These are phyloP conservation scores for Bipolaris zeicola DNA, from an alignment of 2,329 filamentous ascomycete genomes.

Conservation along the genomic window DNA sequence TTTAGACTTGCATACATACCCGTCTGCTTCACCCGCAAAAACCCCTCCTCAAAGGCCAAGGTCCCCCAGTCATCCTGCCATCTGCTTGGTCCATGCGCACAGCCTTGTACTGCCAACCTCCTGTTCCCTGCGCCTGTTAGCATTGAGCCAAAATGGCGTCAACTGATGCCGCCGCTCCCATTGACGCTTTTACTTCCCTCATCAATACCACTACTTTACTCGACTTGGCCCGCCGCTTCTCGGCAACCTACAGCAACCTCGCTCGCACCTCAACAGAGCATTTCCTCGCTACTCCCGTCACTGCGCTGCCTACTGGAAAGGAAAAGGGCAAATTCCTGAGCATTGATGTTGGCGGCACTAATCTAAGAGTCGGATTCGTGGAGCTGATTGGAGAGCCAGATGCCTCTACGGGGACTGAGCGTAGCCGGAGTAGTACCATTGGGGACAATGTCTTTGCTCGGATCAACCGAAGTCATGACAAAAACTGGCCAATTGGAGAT, in stretches of 20 bases:
- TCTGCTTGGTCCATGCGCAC: slow-evolving; percentile 10
- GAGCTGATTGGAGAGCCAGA: slow-evolving; percentile 60
- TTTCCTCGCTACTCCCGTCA: slow-evolving; percentile 50
- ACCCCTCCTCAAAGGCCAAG: too few relatives aligned
- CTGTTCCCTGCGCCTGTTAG: slow-evolving; percentile 3
- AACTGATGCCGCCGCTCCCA: slow-evolving; percentile 17
- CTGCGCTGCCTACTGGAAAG: slow-evolving; percentile 58
- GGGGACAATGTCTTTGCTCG: slow-evolving; percentile 40
- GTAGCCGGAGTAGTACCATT: slow-evolving; percentile 24
- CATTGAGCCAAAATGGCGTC: slow-evolving; percentile 25
- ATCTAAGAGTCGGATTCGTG: slow-evolving; percentile 71
- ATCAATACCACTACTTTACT: slow-evolving; percentile 41
- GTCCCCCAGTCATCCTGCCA: background rate
- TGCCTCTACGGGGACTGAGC: slow-evolving; percentile 18
- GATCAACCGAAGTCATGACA: slow-evolving; percentile 67
- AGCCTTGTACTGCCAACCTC: slow-evolving; percentile 9
- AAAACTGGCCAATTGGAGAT: slow-evolving; percentile 74
- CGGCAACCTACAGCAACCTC: slow-evolving; percentile 43
- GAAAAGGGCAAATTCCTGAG: slow-evolving; percentile 64
- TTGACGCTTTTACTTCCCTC: slow-evolving; percentile 42
- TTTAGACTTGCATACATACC: background rate
- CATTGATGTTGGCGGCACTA: slow-evolving; percentile 66
- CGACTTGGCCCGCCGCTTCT: slow-evolving; percentile 43
- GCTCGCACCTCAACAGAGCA: slow-evolving; percentile 46
- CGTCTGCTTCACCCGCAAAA: background rate